Evolutionary conservation across 352 stramenopile genomes (phyloP).

Genomic region (Phytopythium montanum): DNA sequence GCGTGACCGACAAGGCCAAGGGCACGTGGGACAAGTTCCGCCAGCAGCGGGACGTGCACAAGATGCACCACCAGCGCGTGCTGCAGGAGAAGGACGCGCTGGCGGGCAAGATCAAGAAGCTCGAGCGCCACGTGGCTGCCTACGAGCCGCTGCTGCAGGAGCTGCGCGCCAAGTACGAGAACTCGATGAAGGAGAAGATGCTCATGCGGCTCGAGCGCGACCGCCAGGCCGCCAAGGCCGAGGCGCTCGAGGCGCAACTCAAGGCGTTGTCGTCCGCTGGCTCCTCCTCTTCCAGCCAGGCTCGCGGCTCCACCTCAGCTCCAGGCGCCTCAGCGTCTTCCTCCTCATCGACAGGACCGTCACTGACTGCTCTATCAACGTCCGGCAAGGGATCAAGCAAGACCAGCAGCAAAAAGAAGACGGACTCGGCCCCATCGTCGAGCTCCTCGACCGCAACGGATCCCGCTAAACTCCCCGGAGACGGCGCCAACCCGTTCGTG

Average conservation of each 20-base stretch:
- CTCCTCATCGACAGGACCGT: conserved; percentile 9
- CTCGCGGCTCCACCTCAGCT: conserved; percentile 10
- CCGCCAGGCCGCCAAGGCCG: conserved; percentile 81
- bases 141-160: conserved; percentile 94
- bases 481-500: conserved; percentile 65
- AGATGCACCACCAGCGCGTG: conserved; percentile 95
- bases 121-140: conserved; percentile 88
- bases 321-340: conserved; percentile 1
- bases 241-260: conserved; percentile 88
- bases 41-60: conserved; percentile 93
- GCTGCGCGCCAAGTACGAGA: conserved; percentile 92
- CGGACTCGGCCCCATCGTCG: conserved; percentile 4
- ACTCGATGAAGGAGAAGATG: conserved; percentile 97
- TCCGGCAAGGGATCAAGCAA: not conserved
- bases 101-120: conserved; percentile 86
- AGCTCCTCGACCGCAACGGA: conserved; percentile 12
- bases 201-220: conserved; percentile 94
- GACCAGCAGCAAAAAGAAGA: not conserved
- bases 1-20: conserved; percentile 88
- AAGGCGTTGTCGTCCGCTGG: conserved; percentile 20
- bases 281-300: not conserved
- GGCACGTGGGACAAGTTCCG: conserved; percentile 96
- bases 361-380: not conserved
- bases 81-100: conserved; percentile 95
- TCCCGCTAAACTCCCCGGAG: conserved; percentile 55